These are phyloP conservation scores for Scutellaria minor DNA, from an alignment of 257 asterid genomes.

Conservation along the genomic window DNA sequence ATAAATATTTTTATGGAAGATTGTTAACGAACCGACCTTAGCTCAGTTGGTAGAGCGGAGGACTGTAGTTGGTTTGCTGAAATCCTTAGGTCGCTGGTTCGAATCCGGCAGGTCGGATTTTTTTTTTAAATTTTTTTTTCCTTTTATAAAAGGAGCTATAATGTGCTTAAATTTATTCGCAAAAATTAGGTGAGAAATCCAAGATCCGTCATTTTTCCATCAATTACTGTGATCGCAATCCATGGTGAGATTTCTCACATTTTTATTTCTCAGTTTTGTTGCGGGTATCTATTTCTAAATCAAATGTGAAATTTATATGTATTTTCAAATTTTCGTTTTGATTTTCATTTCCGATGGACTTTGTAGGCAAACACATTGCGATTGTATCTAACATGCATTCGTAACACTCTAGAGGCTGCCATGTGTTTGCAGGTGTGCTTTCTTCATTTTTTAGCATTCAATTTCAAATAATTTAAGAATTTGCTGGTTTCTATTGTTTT, in stretches of 20 bases:
- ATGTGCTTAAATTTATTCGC: too few relatives aligned
- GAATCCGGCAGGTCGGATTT: slow-evolving; percentile 89
- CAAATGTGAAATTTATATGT: background rate
- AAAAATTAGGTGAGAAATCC: background rate
- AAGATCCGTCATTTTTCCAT: slow-evolving; percentile 26
- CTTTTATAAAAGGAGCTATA: too few relatives aligned
- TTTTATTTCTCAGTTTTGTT: background rate
- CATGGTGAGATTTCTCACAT: slow-evolving; percentile 40
- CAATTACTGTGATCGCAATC: slow-evolving; percentile 20
- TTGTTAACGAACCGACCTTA: slow-evolving; percentile 29
- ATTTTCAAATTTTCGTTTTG: background rate
- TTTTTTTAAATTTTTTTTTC: too few relatives aligned
- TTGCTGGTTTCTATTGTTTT: background rate
- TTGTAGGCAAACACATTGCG: slow-evolving; percentile 64
- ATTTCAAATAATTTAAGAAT: background rate
- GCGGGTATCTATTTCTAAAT: background rate
- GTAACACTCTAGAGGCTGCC: slow-evolving; percentile 90
- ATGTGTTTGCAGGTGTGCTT: slow-evolving; percentile 83
- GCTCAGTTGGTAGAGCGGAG: slow-evolving; percentile 54
- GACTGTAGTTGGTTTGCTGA: slow-evolving; percentile 38
- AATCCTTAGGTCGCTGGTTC: slow-evolving; percentile 95
- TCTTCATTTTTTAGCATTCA: slow-evolving; percentile 23
- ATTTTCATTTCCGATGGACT: slow-evolving; percentile 11
- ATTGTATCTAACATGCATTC: slow-evolving; percentile 75
- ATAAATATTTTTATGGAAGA: too few relatives aligned